Evolutionary conservation across 1,139 yeast species (phyloP), one percentile per base, ranked within the genome.

Genomic region (Meyerozyma carpophila): DNA sequence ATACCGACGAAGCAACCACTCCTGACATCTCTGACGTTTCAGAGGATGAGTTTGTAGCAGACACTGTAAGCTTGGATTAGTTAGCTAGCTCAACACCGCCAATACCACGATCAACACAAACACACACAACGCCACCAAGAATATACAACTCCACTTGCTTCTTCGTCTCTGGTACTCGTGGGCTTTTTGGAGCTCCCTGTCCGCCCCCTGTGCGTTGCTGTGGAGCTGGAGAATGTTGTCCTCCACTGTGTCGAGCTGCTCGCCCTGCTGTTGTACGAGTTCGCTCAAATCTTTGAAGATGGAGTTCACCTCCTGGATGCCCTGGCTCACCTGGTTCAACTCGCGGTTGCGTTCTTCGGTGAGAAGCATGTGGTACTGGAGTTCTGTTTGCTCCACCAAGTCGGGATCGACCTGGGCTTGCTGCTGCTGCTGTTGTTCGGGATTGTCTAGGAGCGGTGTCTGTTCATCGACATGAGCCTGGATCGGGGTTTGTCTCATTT

Each of bases 201-300:
- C 75, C 0, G 96, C 96, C 47, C 75, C 77, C 45, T 82, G 84
- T 10, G 89, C 76, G 53, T 87, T 84, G 21, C 72, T 75, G n/a
- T 82, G 80, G 45, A 84, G 66, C 45, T 76, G 79, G 25, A 81
- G 65, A 41, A 90, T 72, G 59, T 89, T 89, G 47, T 84, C 89
- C 56, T 89, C 96, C 14, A 90, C 81, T 0, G 89, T 79, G 57
- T 88, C 95, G 25, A 90, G 74, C 51, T 86, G 91, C 34, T 79
- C 82, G 5, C 96, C 96, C 59, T 90, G 97, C 57, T 87, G 93
- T 43, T 75, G 73, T 1, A 90, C 94, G 52, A 90, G 65, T 36
- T 80, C 76, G 13, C 90, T 90, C 49, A 90, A 65, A 54, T 89
- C 96, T 51, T 82, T 81, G 61, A 89, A 90, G 2, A 90, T 89